These are phyloP conservation scores for Boletus rufocinnamomeus DNA, from an alignment of 768 basidiomycete genomes.

Conservation along the genomic window DNA sequence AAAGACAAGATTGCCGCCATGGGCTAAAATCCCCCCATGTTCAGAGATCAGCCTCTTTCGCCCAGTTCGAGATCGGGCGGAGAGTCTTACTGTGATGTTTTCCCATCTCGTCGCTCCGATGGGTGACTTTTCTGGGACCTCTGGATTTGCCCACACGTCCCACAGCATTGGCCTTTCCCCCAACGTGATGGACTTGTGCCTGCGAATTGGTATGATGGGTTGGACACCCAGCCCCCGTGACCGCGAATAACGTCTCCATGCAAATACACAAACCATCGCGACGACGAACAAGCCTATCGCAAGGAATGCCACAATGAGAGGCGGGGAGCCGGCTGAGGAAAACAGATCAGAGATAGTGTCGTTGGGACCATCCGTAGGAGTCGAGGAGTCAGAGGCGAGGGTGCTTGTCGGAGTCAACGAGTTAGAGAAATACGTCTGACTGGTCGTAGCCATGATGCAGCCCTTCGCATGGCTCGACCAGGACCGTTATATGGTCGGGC, in stretches of 20 bases:
- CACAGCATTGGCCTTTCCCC: conserved; percentile 45
- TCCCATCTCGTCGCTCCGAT: conserved; percentile 38
- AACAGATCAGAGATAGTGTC: conserved; percentile 18
- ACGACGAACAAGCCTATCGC: conserved; percentile 56
- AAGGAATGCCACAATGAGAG: conserved; percentile 60
- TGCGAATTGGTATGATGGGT: neutral
- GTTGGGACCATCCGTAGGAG: neutral
- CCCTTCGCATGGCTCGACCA: conserved; percentile 15
- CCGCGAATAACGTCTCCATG: conserved; percentile 42
- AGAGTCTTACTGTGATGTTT: conserved; percentile 41
- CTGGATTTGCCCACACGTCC: conserved; percentile 41
- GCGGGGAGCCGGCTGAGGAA: conserved; percentile 45
- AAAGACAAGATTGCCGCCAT: conserved; percentile 23
- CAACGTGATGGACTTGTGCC: neutral
- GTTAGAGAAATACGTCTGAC: conserved; percentile 4
- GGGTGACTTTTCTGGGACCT: neutral
- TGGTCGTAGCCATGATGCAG: conserved; percentile 19
- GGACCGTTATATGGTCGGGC: conserved; percentile 2
- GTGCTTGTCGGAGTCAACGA: conserved; percentile 10
- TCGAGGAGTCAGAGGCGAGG: neutral
- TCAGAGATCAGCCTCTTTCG: conserved; percentile 2
- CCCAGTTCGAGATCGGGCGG: neutral
- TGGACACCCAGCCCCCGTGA: conserved; percentile 19
- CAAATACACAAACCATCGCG: conserved; percentile 51
- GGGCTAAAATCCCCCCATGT: conserved; percentile 18